phyloP scores from a whole-genome alignment of 2,329 filamentous ascomycete genomes.

The Aspergillus oerlinghausenensis region DNA sequence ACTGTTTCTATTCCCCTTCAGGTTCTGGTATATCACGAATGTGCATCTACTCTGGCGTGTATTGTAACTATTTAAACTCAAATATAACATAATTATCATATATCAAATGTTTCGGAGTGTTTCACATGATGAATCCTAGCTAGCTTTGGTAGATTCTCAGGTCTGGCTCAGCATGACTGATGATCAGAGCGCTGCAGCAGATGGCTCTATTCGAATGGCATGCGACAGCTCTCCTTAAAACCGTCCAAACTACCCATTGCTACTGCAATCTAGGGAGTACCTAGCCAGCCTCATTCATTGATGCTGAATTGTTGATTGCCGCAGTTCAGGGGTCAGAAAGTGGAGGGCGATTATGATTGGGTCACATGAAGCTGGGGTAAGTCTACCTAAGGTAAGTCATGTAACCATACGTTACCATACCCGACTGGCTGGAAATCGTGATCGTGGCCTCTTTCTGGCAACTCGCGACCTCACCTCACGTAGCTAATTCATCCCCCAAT shows the following conservation, averaged over 20 bases:
- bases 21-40: constrained; percentile 16
- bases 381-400: neutral
- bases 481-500: constrained; percentile 4
- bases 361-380: neutral
- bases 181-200: neutral
- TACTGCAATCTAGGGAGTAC: neutral
- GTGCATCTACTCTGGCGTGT: constrained; percentile 17
- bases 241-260: neutral
- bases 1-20: constrained; percentile 5
- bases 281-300: neutral
- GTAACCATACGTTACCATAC: constrained; percentile 6
- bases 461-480: constrained; percentile 18
- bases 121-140: neutral
- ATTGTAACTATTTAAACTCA: constrained; percentile 11
- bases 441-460: constrained; percentile 25
- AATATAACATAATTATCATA: neutral
- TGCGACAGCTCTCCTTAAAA: neutral
- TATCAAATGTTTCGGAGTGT: neutral
- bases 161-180: neutral
- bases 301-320: neutral
- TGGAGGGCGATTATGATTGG: neutral
- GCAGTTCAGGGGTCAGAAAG: neutral
- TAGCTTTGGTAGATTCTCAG: neutral
- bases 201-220: neutral
- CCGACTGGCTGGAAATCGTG: constrained; percentile 6